phyloP scores from a whole-genome alignment of 2,329 filamentous ascomycete species.

The Westerdykella sp. region DNA sequence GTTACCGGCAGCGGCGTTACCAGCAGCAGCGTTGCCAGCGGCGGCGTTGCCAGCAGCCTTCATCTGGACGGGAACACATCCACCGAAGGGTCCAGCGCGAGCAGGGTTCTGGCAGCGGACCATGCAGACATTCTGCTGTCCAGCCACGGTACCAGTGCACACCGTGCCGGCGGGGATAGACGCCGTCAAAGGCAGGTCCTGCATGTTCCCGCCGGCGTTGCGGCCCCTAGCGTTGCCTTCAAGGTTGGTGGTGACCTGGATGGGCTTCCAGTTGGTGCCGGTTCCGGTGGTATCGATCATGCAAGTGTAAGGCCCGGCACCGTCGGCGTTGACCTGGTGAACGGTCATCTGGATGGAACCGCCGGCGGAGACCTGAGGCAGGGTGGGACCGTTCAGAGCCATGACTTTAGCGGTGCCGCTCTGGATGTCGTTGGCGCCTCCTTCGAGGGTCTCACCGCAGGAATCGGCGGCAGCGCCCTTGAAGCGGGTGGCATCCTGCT shows the following conservation, averaged over 20 bases:
- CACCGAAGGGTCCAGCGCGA: constrained; percentile 57
- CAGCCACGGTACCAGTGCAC: constrained; percentile 57
- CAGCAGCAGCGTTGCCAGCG: background rate
- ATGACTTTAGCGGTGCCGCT: constrained; percentile 54
- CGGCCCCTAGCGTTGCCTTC: constrained; percentile 48
- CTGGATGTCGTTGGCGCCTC: constrained; percentile 53
- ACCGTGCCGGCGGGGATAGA: constrained; percentile 50
- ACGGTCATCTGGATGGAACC: constrained; percentile 57
- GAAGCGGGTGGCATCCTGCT: constrained; percentile 60
- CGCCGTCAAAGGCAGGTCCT: constrained; percentile 48
- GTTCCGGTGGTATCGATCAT: constrained; percentile 59
- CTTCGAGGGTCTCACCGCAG: constrained; percentile 54
- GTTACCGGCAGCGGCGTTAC: background rate
- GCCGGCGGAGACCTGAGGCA: constrained; percentile 55
- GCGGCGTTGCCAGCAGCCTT: constrained; percentile 13
- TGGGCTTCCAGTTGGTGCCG: constrained; percentile 47
- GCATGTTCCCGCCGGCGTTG: constrained; percentile 26
- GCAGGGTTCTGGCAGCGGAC: constrained; percentile 58
- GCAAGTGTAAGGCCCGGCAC: constrained; percentile 59
- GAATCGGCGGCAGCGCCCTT: constrained; percentile 47
- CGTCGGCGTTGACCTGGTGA: constrained; percentile 62
- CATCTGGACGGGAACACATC: constrained; percentile 54
- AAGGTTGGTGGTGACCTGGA: constrained; percentile 51
- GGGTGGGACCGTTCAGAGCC: constrained; percentile 48
- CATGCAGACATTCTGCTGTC: constrained; percentile 55